These are phyloP conservation scores for Phytopythium montanum DNA, from an alignment of 352 stramenopile genomes.

Conservation along the genomic window DNA sequence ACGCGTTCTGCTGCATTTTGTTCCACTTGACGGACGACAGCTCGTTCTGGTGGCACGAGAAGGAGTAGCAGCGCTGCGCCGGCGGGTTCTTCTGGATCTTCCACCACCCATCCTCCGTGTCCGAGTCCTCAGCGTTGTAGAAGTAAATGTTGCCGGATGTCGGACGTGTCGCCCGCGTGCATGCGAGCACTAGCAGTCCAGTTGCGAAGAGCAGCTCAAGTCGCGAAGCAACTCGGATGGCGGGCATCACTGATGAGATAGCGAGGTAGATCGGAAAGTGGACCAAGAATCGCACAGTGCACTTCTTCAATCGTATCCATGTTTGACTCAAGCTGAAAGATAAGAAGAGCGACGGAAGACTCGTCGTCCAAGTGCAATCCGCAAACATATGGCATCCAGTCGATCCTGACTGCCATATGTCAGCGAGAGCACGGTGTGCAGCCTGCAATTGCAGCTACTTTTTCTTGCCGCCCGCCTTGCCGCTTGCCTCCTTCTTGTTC, in stretches of 20 bases:
- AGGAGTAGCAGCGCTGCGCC: slow-evolving; percentile 4
- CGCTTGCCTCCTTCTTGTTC: background rate
- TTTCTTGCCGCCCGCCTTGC: background rate
- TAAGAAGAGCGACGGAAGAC: too few relatives aligned
- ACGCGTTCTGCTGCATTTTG: background rate
- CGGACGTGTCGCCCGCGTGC: background rate
- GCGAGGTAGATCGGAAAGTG: background rate
- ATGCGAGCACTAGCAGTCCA: background rate
- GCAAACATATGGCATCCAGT: background rate
- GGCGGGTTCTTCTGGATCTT: background rate
- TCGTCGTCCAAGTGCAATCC: background rate
- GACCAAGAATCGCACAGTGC: background rate
- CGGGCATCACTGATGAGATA: background rate
- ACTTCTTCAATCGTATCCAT: too few relatives aligned
- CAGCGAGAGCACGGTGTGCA: too few relatives aligned
- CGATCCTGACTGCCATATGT: background rate
- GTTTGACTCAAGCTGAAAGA: too few relatives aligned
- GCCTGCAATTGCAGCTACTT: background rate
- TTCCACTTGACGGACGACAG: slow-evolving; percentile 2
- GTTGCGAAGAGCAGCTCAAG: background rate
- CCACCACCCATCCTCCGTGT: background rate
- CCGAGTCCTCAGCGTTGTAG: background rate
- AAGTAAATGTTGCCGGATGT: slow-evolving; percentile 3
- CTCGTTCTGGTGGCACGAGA: background rate
- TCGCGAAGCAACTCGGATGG: background rate